Conservation (phyloP, 1,284 basidiomycete genomes). For the Trametes hirsuta region DNA sequence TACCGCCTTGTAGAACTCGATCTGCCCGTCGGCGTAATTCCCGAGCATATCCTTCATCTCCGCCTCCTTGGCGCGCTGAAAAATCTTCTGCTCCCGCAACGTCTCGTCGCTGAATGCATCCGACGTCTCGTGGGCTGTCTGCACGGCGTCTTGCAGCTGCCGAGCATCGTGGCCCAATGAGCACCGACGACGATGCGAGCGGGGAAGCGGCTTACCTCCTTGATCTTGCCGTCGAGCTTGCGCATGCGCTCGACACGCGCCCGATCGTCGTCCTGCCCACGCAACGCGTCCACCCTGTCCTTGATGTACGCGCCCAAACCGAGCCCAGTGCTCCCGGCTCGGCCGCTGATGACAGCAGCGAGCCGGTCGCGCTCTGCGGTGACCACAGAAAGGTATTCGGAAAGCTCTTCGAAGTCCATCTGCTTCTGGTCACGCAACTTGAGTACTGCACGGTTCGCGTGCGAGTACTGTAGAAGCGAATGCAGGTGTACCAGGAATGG, state of each 20-base stretch:
- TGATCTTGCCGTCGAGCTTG: constrained; percentile 91
- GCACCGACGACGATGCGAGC: neutral
- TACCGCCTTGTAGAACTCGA: constrained; percentile 90
- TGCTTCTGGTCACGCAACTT: constrained; percentile 98
- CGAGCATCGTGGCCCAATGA: neutral
- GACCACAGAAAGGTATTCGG: constrained; percentile 91
- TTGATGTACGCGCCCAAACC: constrained; percentile 93
- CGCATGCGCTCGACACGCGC: constrained; percentile 92
- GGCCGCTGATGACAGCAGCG: constrained; percentile 81
- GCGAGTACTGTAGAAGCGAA: constrained; percentile 86
- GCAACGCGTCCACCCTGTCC: constrained; percentile 88
- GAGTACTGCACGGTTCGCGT: constrained; percentile 88
- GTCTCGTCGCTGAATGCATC: constrained; percentile 96
- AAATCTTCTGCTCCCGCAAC: constrained; percentile 86
- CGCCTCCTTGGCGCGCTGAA: constrained; percentile 87
- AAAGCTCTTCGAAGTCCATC: constrained; percentile 97
- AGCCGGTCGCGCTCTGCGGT: constrained; percentile 92
- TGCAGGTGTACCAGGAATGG: constrained; percentile 90
- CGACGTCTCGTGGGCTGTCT: constrained; percentile 92
- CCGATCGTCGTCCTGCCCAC: constrained; percentile 93
- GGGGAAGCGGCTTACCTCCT: constrained; percentile 63
- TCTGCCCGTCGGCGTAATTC: constrained; percentile 90
- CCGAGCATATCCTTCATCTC: constrained; percentile 96
- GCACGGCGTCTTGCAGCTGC: constrained; percentile 95
- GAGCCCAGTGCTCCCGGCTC: constrained; percentile 78